Evolutionary conservation across 2,329 filamentous ascomycete species (phyloP).

Genomic region (Stachybotrys elegans): DNA sequence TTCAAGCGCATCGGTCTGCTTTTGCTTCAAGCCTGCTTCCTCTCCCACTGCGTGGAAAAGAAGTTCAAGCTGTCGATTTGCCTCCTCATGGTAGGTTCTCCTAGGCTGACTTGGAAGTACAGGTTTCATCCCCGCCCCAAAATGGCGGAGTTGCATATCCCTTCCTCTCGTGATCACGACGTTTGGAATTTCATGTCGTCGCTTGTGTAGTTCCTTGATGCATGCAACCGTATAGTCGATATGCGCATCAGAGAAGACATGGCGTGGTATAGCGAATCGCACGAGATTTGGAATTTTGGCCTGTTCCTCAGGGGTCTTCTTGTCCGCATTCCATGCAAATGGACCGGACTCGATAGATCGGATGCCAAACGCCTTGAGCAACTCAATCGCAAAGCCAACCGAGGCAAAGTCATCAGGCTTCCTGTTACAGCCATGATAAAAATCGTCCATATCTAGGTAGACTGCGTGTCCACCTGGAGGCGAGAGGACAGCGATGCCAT

Average conservation of each 20-base stretch:
- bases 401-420: conserved; percentile 1
- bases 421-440: conserved; percentile 1
- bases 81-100: background rate
- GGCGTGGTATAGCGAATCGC: background rate
- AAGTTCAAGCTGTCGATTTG: background rate
- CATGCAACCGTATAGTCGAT: conserved; percentile 1
- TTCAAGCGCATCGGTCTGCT: background rate
- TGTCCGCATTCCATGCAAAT: conserved; percentile 2
- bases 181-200: background rate
- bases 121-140: conserved; percentile 2
- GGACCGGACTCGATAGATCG: background rate
- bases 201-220: conserved; percentile 1
- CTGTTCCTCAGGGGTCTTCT: conserved; percentile 1
- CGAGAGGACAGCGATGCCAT: background rate
- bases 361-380: background rate
- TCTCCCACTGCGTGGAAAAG: background rate
- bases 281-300: conserved; percentile 1
- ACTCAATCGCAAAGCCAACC: background rate
- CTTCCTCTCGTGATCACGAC: conserved; percentile 1
- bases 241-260: background rate
- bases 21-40: background rate
- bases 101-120: background rate
- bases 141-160: background rate
- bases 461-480: conserved; percentile 1
- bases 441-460: conserved; percentile 1